phyloP scores from a whole-genome alignment of 345 rosid species.

The Reutealis trisperma region DNA sequence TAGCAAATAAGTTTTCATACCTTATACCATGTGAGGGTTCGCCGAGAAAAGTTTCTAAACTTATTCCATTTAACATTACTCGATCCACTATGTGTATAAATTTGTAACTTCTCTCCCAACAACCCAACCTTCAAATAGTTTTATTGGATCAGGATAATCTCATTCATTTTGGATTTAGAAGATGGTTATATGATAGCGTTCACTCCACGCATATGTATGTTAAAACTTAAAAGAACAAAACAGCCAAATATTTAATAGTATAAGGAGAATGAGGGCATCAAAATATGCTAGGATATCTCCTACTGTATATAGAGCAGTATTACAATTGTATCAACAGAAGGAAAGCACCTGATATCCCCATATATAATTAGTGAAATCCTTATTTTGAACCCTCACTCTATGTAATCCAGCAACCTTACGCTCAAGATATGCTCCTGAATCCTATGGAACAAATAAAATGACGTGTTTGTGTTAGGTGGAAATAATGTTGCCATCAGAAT shows the following conservation, averaged over 20 bases:
- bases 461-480: not conserved
- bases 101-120: slow-evolving; percentile 51
- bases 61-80: slow-evolving; percentile 49
- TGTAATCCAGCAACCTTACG: slow-evolving; percentile 53
- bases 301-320: not conserved
- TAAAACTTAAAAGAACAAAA: not conserved
- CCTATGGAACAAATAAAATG: slow-evolving; percentile 34
- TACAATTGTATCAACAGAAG: not conserved
- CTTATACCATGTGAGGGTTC: slow-evolving; percentile 79
- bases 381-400: slow-evolving; percentile 42
- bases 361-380: slow-evolving; percentile 44
- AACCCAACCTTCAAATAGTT: slow-evolving; percentile 58
- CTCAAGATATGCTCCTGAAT: slow-evolving; percentile 74
- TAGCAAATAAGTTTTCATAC: slow-evolving; percentile 34
- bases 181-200: not conserved
- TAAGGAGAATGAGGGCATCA: not conserved
- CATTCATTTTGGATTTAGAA: not conserved
- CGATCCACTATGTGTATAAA: slow-evolving; percentile 44
- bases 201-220: not conserved
- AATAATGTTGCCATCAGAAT: slow-evolving; percentile 1
- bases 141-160: slow-evolving; percentile 2
- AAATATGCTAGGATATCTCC: not conserved
- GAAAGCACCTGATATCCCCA: slow-evolving; percentile 76
- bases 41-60: slow-evolving; percentile 40
- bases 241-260: not conserved